These are phyloP conservation scores for Glebionis coronaria DNA, from an alignment of 129 eudicot genomes.

Conservation along the genomic window DNA sequence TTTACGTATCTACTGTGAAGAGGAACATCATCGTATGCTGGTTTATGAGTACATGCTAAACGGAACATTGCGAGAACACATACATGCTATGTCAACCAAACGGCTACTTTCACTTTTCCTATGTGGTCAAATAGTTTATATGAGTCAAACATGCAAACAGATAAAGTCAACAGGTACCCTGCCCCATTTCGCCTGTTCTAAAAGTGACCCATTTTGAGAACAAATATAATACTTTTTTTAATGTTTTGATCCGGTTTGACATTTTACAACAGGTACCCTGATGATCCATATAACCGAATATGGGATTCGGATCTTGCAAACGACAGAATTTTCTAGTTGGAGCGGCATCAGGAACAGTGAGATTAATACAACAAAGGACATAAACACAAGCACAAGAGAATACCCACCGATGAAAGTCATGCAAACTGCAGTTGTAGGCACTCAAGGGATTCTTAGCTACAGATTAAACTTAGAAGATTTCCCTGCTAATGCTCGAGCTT, in stretches of 20 bases:
- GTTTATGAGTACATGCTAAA: slow-evolving; percentile 99
- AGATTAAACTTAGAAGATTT: no score
- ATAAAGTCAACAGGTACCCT: slow-evolving; percentile 76
- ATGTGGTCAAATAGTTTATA: slow-evolving; percentile 15
- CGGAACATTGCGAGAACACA: slow-evolving; percentile 92
- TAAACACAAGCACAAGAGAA: slow-evolving; percentile 74
- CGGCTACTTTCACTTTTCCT: neutral
- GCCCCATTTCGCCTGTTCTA: no score
- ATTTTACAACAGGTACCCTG: no score
- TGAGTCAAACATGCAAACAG: slow-evolving; percentile 39
- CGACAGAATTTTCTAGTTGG: slow-evolving; percentile 92
- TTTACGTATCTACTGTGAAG: slow-evolving; percentile 97
- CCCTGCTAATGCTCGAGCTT: no score
- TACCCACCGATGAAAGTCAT: no score
- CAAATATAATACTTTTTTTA: no score
- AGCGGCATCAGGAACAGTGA: slow-evolving; percentile 80
- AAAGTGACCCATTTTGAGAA: no score
- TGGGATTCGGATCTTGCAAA: slow-evolving; percentile 93
- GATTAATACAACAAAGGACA: slow-evolving; percentile 61
- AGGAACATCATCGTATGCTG: slow-evolving; percentile 82
- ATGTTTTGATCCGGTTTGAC: no score
- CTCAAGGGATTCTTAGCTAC: no score
- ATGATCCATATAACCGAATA: no score
- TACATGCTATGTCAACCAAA: slow-evolving; percentile 53
- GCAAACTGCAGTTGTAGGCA: no score